phyloP scores from a whole-genome alignment of 2,329 filamentous ascomycete species.

The Cladosporium cucumerinum region DNA sequence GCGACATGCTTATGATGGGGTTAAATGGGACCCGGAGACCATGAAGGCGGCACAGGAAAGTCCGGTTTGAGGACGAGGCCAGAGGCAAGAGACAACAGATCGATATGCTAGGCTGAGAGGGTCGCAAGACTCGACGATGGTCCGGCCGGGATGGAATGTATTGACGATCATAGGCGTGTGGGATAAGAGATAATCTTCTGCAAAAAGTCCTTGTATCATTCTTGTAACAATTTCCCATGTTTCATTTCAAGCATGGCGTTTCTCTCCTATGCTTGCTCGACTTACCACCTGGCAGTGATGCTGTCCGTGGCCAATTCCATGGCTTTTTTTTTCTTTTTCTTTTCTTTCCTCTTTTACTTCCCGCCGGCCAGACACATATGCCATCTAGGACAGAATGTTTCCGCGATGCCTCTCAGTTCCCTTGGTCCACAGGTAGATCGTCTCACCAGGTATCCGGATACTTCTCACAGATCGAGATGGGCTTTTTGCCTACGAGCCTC shows the following conservation, averaged over 20 bases:
- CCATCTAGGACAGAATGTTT: neutral
- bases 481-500: neutral
- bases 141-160: neutral
- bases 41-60: constrained; percentile 19
- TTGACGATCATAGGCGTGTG: neutral
- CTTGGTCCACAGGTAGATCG: neutral
- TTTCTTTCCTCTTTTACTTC: too few relatives aligned
- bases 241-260: neutral
- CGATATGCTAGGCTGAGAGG: too few relatives aligned
- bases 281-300: neutral
- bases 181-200: neutral
- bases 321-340: too few relatives aligned
- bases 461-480: neutral
- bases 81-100: neutral
- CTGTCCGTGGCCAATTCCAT: neutral
- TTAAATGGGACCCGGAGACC: constrained; percentile 25
- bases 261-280: neutral
- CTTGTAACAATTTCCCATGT: neutral
- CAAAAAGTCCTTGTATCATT: neutral
- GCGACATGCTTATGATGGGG: constrained; percentile 26
- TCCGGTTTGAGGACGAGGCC: neutral
- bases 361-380: neutral
- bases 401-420: neutral
- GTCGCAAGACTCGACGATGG: neutral
- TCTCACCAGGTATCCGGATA: neutral